Evolutionary conservation across 495 filamentous ascomycete species (phyloP), one percentile per base, ranked within the genome.

Genomic region (Aspergillus coremiiformis): DNA sequence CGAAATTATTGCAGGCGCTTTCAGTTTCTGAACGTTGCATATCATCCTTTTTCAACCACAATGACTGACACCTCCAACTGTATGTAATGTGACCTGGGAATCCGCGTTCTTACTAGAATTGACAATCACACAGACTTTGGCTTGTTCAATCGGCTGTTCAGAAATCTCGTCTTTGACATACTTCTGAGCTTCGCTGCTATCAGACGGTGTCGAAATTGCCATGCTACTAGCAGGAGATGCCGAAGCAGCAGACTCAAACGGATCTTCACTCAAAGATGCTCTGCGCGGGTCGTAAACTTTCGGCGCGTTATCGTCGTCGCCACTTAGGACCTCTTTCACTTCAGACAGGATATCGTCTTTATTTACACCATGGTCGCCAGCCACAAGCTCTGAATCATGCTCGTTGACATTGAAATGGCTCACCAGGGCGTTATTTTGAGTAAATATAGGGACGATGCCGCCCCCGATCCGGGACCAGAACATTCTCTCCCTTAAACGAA

Each of bases 381-480:
- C 15, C 5, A 41, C 22, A n/a, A 12, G 29, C 45, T 39, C 39
- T 8, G 20, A 19, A 8, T 5, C 21, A 15, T 43, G 22, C 20
- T 42, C 30, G 2, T 44, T 29, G 21, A 26, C 12, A 37, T 15
- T 45, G n/a, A 19, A 23, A 27, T 32, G 27, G 7, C 14, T 55
- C 43, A 27, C 49, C 50, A 55, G 51, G 14, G 37, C 21, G 20
- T 19, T 48, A 35, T 53, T 59, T 20, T 62, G 62, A 17, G 71
- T 55, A 21, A 76, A 76, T n/a, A 75, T 68, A 0, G 90, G 91
- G 39, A 96, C 72, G 4, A 96, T 87, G 15, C 91, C 91, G 14
- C 86, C 91, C 14, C 92, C 92, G 41, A 97, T 80, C 23, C 93
- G 74, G 41, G 85, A 83, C 93, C 93, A 98, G 63, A 98, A 98